Evolutionary conservation across 495 filamentous ascomycete species (phyloP).

Genomic region (Aspergillus panamensis): DNA sequence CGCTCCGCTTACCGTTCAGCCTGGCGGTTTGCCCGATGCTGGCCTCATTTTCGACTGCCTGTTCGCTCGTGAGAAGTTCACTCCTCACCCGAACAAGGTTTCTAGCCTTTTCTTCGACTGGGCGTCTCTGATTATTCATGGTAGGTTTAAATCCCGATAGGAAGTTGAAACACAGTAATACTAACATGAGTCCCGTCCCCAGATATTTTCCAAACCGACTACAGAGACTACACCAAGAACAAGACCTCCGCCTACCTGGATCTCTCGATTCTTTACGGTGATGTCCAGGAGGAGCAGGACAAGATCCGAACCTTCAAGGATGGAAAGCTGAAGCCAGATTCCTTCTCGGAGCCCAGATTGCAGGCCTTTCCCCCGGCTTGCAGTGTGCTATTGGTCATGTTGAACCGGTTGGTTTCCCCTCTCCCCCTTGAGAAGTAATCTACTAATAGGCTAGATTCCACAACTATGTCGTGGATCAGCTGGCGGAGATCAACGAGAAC

Average conservation of each 20-base stretch:
- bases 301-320: conserved; percentile 53
- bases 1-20: conserved; percentile 48
- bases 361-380: conserved; percentile 55
- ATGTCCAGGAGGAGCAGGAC: conserved; percentile 54
- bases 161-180: not conserved
- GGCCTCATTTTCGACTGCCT: conserved; percentile 53
- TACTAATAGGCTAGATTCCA: conserved; percentile 53
- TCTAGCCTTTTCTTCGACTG: conserved; percentile 59
- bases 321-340: conserved; percentile 57
- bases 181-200: conserved; percentile 3
- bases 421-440: not conserved
- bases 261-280: conserved; percentile 56
- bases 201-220: conserved; percentile 60
- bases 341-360: conserved; percentile 54
- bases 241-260: conserved; percentile 59
- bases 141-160: conserved; percentile 21
- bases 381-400: conserved; percentile 55
- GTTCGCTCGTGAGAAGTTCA: conserved; percentile 51
- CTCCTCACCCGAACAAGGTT: conserved; percentile 54
- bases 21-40: conserved; percentile 51
- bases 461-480: conserved; percentile 70
- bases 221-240: conserved; percentile 48
- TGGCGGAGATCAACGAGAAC: conserved; percentile 67
- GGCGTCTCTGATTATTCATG: conserved; percentile 56
- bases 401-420: conserved; percentile 36